These are phyloP conservation scores for Scolecobasidium constrictum DNA, from an alignment of 2,329 filamentous ascomycete species.

Conservation along the genomic window DNA sequence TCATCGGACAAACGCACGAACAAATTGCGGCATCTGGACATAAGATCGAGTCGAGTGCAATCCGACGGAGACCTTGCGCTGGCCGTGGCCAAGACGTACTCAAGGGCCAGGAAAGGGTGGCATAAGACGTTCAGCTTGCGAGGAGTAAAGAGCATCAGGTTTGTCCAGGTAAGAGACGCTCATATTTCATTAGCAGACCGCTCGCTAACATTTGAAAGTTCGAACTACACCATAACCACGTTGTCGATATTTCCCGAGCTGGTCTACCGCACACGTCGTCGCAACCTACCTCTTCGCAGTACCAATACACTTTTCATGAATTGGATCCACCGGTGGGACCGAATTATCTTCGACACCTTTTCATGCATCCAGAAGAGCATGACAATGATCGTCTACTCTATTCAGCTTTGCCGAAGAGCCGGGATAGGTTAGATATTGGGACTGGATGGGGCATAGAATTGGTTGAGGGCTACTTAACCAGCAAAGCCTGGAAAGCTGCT, in stretches of 20 bases:
- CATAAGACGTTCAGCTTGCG: constrained; percentile 21
- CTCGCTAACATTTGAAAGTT: constrained; percentile 14
- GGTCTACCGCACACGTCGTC: constrained; percentile 28
- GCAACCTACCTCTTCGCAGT: constrained; percentile 9
- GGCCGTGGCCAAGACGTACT: constrained; percentile 20
- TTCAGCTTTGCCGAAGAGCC: constrained; percentile 23
- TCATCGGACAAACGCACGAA: constrained; percentile 26
- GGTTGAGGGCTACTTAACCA: constrained; percentile 26
- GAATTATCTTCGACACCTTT: constrained; percentile 27
- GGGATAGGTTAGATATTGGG: constrained; percentile 21
- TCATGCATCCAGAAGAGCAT: constrained; percentile 28
- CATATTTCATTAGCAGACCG: not conserved
- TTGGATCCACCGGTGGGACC: constrained; percentile 27
- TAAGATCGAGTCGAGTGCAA: constrained; percentile 20
- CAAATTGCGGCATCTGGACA: constrained; percentile 26
- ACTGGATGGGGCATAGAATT: constrained; percentile 29
- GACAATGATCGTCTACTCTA: constrained; percentile 27
- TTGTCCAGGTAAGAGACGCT: constrained; percentile 19
- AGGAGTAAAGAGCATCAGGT: constrained; percentile 25
- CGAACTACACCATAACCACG: constrained; percentile 28
- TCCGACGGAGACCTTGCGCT: constrained; percentile 26
- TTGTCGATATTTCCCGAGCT: constrained; percentile 27
- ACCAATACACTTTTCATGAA: too few relatives aligned
- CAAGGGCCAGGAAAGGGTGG: constrained; percentile 24
- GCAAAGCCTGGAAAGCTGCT: constrained; percentile 23